Evolutionary conservation across 495 filamentous ascomycete species (phyloP), one percentile per base, ranked within the genome.

Genomic region (Apodospora peruviana): DNA sequence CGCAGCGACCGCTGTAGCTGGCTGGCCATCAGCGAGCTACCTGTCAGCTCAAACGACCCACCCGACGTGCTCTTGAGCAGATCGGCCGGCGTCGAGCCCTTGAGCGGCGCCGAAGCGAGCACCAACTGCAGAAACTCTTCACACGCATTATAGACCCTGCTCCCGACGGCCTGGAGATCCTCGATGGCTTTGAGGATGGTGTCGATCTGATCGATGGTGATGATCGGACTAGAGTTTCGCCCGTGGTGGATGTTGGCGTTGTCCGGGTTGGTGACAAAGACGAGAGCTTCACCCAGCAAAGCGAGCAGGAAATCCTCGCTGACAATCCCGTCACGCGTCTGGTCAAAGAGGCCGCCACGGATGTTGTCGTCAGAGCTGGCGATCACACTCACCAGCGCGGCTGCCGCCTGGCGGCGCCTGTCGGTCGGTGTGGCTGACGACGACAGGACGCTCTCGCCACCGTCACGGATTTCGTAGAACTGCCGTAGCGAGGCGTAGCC

Each of bases 401-500:
- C 69, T 0, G 82, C 84, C 18, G 89, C 88, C 50, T 81, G 81
- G 41, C 74, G 75, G 48, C 80, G 84, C 27, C 85, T 72, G 3
- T 78, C 71, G 5, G 54, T 52, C 5, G 68, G 58, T 8, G 64
- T 63, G 3, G 59, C 53, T 22, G 78, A 52, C 14, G 74, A 52
- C 12, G 73, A 69, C 1, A 79, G 48, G 10, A 39, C 53, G 35
- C 51, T 35, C 11, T 65, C 60, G 4, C 16, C 45, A 51, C 51
- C 32, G 53, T 96, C 90, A 40, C 91, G 82, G 34, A 88, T 78
- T 54, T 90, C 84, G 64, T 94, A 96, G 68, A 90, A 95, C 53
- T 83, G 83, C 14, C 90, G 81, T 5, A 96, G 72, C 0, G 86
- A 90, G 27, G 89, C 91, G 57, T 95, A 96, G 27, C 91, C 91